Evolutionary conservation across 176 grass and related monocot genomes (phyloP).

Genomic region (Juncus effusus): DNA sequence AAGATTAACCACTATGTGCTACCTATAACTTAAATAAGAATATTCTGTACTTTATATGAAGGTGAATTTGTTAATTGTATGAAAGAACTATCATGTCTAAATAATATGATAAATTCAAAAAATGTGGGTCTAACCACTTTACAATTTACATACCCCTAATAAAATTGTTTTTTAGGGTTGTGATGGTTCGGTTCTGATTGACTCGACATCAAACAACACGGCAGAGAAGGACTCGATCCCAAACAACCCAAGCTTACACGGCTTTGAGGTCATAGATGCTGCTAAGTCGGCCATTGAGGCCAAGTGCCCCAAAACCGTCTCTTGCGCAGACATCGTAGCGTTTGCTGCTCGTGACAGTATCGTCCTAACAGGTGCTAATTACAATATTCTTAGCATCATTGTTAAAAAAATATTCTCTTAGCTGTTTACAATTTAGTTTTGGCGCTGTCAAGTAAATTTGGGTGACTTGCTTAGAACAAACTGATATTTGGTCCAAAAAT

Average conservation of each 20-base stretch:
- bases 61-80: too few relatives aligned
- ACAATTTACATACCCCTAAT: not conserved
- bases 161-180: conserved; percentile 38
- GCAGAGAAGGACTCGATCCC: conserved; percentile 40
- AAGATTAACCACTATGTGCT: too few relatives aligned
- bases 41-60: too few relatives aligned
- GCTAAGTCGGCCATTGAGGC: conserved; percentile 63
- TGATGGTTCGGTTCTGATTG: conserved; percentile 64
- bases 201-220: conserved; percentile 45
- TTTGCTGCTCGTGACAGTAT: conserved; percentile 50
- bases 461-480: too few relatives aligned
- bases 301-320: conserved; percentile 36
- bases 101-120: too few relatives aligned
- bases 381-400: not conserved
- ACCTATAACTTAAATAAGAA: too few relatives aligned
- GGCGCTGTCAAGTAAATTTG: too few relatives aligned
- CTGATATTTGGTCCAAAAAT: too few relatives aligned
- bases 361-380: conserved; percentile 17
- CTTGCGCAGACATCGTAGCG: conserved; percentile 56
- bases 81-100: too few relatives aligned
- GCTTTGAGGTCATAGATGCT: conserved; percentile 51
- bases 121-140: too few relatives aligned
- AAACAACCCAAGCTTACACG: conserved; percentile 55
- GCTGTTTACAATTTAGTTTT: too few relatives aligned
- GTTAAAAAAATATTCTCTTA: too few relatives aligned